A percentile compares a stretch with the other conserved stretches of the same genome.
These are phyloP conservation scores for Ganoderma leucocontextum DNA, from an alignment of 1,284 basidiomycete genomes.

Conservation along the genomic window DNA sequence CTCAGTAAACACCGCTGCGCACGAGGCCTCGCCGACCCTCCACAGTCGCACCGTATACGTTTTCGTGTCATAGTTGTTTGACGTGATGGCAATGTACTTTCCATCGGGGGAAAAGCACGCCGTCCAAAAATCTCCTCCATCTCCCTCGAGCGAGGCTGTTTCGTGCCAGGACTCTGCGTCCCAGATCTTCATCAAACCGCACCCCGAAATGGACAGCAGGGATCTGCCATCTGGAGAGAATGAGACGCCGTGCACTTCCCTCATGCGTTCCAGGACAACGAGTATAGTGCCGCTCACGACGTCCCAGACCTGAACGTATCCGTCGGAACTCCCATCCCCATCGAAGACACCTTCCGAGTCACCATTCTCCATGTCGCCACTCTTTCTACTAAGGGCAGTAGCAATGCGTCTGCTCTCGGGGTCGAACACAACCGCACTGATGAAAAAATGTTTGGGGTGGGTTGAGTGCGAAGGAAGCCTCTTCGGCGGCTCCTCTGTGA, in stretches of 20 bases:
- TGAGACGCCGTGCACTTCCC: not conserved
- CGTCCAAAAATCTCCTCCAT: not conserved
- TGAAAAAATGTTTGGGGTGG: not conserved
- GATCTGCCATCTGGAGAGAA: not conserved
- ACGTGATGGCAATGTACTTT: not conserved
- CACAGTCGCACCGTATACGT: not conserved
- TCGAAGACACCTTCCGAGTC: too few species aligned
- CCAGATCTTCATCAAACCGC: not conserved
- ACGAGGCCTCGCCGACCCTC: not conserved
- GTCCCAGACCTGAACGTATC: not conserved
- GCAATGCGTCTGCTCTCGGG: not conserved
- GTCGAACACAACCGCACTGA: not conserved
- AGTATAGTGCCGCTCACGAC: not conserved
- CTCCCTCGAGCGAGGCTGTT: not conserved
- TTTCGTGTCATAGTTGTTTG: not conserved
- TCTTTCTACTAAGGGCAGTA: too few species aligned
- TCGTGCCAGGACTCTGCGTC: not conserved
- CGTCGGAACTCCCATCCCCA: too few species aligned
- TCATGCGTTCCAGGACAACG: not conserved
- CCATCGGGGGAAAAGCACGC: not conserved
- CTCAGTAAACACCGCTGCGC: not conserved
- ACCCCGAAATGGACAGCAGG: not conserved
- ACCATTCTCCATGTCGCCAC: too few species aligned
- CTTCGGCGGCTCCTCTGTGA: not conserved
- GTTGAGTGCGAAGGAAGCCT: too few species aligned